Percentiles rank a stretch among this genome's conserved stretches.
phyloP scores from a whole-genome alignment of 1,284 basidiomycete genomes.

The Austropuccinia psidii region DNA sequence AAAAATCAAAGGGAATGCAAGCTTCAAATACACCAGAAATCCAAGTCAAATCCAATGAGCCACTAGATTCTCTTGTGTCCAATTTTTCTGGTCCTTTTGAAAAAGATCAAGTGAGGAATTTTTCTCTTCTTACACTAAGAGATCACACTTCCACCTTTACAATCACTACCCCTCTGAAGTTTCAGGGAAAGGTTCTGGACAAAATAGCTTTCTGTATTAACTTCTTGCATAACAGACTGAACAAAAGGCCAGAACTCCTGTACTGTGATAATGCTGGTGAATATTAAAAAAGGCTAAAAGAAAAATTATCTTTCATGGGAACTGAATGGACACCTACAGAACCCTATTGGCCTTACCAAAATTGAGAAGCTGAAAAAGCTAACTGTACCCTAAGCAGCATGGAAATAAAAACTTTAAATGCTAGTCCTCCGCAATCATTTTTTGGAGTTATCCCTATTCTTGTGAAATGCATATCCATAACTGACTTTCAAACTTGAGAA shows the following conservation, averaged over 20 bases:
- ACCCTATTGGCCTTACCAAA: background rate
- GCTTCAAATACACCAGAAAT: background rate
- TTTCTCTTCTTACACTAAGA: background rate
- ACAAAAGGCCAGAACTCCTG: background rate
- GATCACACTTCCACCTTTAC: background rate
- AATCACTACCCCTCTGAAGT: background rate
- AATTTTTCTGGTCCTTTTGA: background rate
- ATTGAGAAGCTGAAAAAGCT: background rate
- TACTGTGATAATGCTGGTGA: background rate
- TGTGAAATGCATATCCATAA: background rate
- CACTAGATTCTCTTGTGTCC: background rate
- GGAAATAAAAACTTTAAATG: background rate
- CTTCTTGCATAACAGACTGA: background rate
- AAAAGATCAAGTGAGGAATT: background rate
- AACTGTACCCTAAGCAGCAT: background rate
- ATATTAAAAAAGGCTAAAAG: background rate
- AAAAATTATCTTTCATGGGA: background rate
- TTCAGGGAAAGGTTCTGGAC: background rate
- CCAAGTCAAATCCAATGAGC: background rate
- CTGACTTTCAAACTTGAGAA: background rate
- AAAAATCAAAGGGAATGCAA: background rate
- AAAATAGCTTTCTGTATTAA: too few species aligned
- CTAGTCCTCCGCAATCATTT: background rate
- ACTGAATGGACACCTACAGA: background rate
- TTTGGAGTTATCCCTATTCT: conserved; percentile 2